Conservation (phyloP, 805 yeast species). For the Candida berthetii region DNA sequence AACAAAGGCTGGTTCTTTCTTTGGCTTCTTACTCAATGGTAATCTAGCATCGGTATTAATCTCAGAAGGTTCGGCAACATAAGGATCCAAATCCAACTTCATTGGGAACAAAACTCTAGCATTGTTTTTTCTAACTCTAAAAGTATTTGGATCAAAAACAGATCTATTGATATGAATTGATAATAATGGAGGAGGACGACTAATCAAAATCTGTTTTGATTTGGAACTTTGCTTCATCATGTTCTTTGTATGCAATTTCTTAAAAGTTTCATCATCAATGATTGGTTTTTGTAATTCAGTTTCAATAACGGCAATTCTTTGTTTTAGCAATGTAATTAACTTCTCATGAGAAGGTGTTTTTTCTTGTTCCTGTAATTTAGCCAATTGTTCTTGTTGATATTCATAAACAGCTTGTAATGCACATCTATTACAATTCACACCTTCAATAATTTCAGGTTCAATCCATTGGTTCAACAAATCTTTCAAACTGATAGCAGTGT, state of each 20-base stretch:
- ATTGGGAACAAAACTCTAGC: slow-evolving; percentile 77
- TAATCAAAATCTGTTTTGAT: slow-evolving; percentile 74
- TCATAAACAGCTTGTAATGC: slow-evolving; percentile 58
- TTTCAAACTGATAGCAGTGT: slow-evolving; percentile 37
- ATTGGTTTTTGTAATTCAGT: slow-evolving; percentile 56
- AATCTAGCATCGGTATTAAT: slow-evolving; percentile 76
- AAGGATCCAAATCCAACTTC: slow-evolving; percentile 59
- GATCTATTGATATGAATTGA: slow-evolving; percentile 89
- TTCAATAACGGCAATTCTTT: slow-evolving; percentile 42
- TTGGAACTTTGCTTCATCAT: slow-evolving; percentile 72
- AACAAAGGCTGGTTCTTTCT: slow-evolving; percentile 12
- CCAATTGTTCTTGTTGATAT: slow-evolving; percentile 35
- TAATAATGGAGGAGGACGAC: slow-evolving; percentile 78
- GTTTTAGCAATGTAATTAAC: slow-evolving; percentile 27
- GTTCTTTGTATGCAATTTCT: slow-evolving; percentile 65
- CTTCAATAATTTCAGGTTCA: slow-evolving; percentile 81
- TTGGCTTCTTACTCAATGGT: slow-evolving; percentile 53
- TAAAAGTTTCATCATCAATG: slow-evolving; percentile 76
- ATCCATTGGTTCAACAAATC: slow-evolving; percentile 62
- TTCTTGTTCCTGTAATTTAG: slow-evolving; percentile 18
- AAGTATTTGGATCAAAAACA: slow-evolving; percentile 84
- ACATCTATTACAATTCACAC: slow-evolving; percentile 93
- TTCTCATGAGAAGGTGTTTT: slow-evolving; percentile 19
- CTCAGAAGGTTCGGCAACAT: slow-evolving; percentile 61
- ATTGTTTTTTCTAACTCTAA: slow-evolving; percentile 76